Evolutionary conservation across 208 protist species (phyloP), one percentile per base, ranked within the genome.

Genomic region (Trypanosoma platydactyli): DNA sequence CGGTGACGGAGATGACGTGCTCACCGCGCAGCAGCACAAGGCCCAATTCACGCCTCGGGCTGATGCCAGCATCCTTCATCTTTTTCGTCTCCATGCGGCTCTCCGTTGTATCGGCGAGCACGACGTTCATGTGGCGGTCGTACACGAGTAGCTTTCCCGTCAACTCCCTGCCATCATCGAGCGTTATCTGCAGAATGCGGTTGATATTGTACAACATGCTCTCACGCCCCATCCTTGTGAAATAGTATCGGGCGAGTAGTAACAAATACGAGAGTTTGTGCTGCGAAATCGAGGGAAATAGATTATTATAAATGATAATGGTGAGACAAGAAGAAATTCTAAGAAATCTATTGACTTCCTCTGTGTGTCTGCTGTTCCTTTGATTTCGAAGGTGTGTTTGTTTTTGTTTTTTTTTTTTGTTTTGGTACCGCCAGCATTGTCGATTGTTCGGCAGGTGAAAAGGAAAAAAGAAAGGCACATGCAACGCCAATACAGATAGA

Each of bases 81-180:
- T 84, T 88, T 59, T 79, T 84, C 41, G 84, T 91, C 58, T 69
- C 76, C n/a, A 68, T 72, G 27, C 89, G 84, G 35, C 71, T 77
- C 73, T 95, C 86, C 5, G 48, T 57, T 9, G 62, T 61, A 56
- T 93, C 86, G 27, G 58, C 71, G 1, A 95, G 63, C 5, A 95
- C 84, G n/a, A 95, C 81, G 53, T 95, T 95, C 89, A 95, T 95
- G 84, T 92, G 84, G 51, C 84, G 72, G 63, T 95, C 89, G 68
- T 83, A 95, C 49, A 91, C 84, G 27, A 95, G 77, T 2, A 95
- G 71, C 57, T 88, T 86, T 33, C 89, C 89, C 0, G 72, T 83
- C 49, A 95, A 60, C 45, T 73, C 77, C 29, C 89, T 83, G n/a
- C 81, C 83, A 55, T 95, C 89, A 68, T 89, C 83, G 16, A 91